Evolutionary conservation across 768 basidiomycete species (phyloP).

Genomic region (Trametes coccinea): DNA sequence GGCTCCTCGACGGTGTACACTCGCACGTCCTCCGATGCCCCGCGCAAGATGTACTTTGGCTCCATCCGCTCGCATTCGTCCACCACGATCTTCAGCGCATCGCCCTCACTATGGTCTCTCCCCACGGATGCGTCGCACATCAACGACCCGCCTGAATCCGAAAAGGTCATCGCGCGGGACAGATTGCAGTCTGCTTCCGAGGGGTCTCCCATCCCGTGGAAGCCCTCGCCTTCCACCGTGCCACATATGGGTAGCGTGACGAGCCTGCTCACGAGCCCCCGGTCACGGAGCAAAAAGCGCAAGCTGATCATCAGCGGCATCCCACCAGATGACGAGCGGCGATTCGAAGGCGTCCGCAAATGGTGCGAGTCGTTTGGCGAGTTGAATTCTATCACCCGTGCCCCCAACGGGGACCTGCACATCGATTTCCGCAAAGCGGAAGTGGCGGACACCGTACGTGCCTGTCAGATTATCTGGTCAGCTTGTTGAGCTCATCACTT

Average conservation of each 20-base stretch:
- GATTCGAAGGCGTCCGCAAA: slow-evolving; percentile 64
- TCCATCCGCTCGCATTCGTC: slow-evolving; percentile 38
- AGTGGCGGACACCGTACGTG: slow-evolving; percentile 75
- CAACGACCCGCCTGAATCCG: slow-evolving; percentile 36
- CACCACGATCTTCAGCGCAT: slow-evolving; percentile 35
- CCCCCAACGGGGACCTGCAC: slow-evolving; percentile 79
- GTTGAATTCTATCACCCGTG: slow-evolving; percentile 66
- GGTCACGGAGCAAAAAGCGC: slow-evolving; percentile 49
- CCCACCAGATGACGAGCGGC: slow-evolving; percentile 54
- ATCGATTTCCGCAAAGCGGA: slow-evolving; percentile 73
- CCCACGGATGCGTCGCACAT: slow-evolving; percentile 43
- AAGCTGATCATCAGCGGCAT: slow-evolving; percentile 72
- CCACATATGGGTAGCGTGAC: slow-evolving; percentile 24
- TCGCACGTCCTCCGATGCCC: slow-evolving; percentile 42
- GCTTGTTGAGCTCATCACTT: background rate
- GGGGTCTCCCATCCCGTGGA: slow-evolving; percentile 36
- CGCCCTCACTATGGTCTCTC: slow-evolving; percentile 41
- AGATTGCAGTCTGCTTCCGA: slow-evolving; percentile 32
- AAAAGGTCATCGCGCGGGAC: slow-evolving; percentile 33
- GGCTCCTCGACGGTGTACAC: slow-evolving; percentile 41
- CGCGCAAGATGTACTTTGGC: slow-evolving; percentile 36
- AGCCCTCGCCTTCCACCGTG: slow-evolving; percentile 17
- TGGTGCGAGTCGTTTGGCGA: slow-evolving; percentile 89
- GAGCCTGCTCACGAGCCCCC: slow-evolving; percentile 30
- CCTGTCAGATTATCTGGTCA: background rate